Percentiles rank a stretch among this genome's conserved stretches.
Conservation (phyloP, 129 eudicot species). For the Apium graveolens region DNA sequence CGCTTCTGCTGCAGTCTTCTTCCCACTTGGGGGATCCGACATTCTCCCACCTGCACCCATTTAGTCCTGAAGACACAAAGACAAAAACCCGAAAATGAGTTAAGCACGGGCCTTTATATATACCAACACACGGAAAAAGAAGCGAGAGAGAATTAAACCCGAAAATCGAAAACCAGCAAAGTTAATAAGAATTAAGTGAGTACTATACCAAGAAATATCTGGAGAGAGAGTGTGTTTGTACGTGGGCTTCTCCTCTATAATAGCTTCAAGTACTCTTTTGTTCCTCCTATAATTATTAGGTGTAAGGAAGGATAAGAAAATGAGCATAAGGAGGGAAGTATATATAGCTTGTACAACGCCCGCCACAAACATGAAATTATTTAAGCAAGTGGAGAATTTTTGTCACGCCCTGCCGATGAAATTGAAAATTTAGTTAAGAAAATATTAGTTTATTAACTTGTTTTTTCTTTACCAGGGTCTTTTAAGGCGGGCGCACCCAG, state of each 20-base stretch:
- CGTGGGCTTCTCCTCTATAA: not conserved
- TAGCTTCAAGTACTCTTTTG: not conserved
- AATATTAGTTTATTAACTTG: not conserved
- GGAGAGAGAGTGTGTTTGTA: not conserved
- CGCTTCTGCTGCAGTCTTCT: conserved; percentile 1
- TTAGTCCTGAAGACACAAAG: not conserved
- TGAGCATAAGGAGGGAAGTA: not conserved
- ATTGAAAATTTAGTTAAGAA: not conserved
- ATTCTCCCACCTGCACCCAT: conserved; percentile 5
- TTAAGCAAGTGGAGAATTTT: not conserved
- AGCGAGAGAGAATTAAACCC: not conserved
- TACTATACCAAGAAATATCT: not conserved
- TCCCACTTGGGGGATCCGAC: conserved; percentile 2
- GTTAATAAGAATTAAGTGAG: not conserved
- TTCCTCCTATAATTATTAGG: not conserved
- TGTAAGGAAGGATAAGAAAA: not conserved
- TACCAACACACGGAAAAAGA: not conserved
- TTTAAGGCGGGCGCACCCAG: conserved; percentile 3
- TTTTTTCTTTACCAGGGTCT: not conserved
- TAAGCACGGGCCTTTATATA: not conserved
- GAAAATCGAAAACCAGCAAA: not conserved
- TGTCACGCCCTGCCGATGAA: not conserved
- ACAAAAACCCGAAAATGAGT: not conserved
- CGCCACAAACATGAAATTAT: not conserved
- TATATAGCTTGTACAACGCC: not conserved